A percentile compares a stretch with the other conserved stretches of the same genome.
Evolutionary conservation across 1,139 yeast species (phyloP).

Genomic region (Wickerhamiella pararugosa): DNA sequence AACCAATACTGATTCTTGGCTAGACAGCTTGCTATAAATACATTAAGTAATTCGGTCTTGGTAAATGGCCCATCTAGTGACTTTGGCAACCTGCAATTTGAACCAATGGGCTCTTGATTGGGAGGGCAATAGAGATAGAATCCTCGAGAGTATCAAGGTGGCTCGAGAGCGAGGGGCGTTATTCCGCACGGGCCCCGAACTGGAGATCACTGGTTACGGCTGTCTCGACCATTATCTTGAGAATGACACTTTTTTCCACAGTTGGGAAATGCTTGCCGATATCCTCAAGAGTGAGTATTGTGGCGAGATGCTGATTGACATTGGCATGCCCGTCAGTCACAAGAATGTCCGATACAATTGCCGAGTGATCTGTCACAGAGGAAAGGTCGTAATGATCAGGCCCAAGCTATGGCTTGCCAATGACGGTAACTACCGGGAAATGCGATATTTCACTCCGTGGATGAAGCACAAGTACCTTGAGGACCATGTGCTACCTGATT

Average conservation of each 20-base stretch:
- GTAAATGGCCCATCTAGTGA: constrained; percentile 37
- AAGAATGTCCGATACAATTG: constrained; percentile 84
- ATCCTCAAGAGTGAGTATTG: constrained; percentile 54
- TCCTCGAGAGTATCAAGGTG: constrained; percentile 56
- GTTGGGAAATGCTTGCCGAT: constrained; percentile 86
- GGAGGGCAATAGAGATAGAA: constrained; percentile 90
- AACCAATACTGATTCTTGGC: no score
- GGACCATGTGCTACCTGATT: constrained; percentile 52
- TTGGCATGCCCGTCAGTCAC: constrained; percentile 89
- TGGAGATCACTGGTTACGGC: constrained; percentile 83
- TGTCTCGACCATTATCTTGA: constrained; percentile 92
- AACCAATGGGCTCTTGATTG: constrained; percentile 99
- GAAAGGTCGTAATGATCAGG: constrained; percentile 65
- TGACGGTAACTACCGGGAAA: constrained; percentile 95
- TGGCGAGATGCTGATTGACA: constrained; percentile 64
- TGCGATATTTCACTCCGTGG: constrained; percentile 97
- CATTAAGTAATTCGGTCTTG: no score
- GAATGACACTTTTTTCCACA: constrained; percentile 72
- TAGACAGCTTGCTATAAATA: no score
- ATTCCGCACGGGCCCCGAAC: constrained; percentile 90
- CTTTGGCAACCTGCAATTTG: constrained; percentile 47
- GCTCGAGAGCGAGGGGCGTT: constrained; percentile 69
- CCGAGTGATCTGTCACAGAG: constrained; percentile 67
- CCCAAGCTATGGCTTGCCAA: constrained; percentile 90
- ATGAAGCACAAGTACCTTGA: constrained; percentile 61